Evolutionary conservation across 2,329 filamentous ascomycete genomes (phyloP).

Genomic region (Aspergillus fumigatiaffinis): DNA sequence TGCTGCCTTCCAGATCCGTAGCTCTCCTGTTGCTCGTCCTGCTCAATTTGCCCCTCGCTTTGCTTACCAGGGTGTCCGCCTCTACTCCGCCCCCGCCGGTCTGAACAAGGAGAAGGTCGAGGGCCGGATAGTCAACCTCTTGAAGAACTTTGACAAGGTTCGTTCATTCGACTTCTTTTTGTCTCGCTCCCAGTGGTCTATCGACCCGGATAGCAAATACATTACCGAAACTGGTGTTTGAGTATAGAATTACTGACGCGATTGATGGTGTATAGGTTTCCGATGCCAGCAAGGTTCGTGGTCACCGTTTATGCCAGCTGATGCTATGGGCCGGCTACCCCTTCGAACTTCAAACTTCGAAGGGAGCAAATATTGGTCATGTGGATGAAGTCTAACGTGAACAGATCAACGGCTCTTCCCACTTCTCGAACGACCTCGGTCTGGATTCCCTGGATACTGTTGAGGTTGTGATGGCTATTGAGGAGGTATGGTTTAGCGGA

Average conservation of each 20-base stretch:
- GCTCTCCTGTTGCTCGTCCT: slow-evolving; percentile 58
- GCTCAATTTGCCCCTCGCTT: slow-evolving; percentile 60
- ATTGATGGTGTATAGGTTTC: slow-evolving; percentile 25
- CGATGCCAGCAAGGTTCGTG: slow-evolving; percentile 39
- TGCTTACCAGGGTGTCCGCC: slow-evolving; percentile 67
- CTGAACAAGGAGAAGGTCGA: slow-evolving; percentile 81
- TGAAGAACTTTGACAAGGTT: slow-evolving; percentile 98
- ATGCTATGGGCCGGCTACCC: background rate
- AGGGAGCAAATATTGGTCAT: slow-evolving; percentile 6
- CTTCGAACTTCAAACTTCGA: background rate
- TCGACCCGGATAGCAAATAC: background rate
- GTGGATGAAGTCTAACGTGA: slow-evolving; percentile 19
- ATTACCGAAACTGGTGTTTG: background rate
- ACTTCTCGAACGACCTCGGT: slow-evolving; percentile 96
- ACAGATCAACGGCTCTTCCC: slow-evolving; percentile 76
- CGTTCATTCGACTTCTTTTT: slow-evolving; percentile 24
- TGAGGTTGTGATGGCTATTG: slow-evolving; percentile 99
- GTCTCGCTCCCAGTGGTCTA: slow-evolving; percentile 1
- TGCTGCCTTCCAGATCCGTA: slow-evolving; percentile 58
- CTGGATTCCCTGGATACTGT: slow-evolving; percentile 97
- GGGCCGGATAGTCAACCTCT: slow-evolving; percentile 83
- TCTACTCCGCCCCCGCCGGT: slow-evolving; percentile 78
- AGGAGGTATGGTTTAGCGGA: slow-evolving; percentile 63
- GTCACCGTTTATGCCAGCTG: background rate
- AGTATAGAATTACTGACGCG: background rate